Evolutionary conservation across 768 basidiomycete genomes (phyloP).

Genomic region (Coprinopsis strossmayeri): DNA sequence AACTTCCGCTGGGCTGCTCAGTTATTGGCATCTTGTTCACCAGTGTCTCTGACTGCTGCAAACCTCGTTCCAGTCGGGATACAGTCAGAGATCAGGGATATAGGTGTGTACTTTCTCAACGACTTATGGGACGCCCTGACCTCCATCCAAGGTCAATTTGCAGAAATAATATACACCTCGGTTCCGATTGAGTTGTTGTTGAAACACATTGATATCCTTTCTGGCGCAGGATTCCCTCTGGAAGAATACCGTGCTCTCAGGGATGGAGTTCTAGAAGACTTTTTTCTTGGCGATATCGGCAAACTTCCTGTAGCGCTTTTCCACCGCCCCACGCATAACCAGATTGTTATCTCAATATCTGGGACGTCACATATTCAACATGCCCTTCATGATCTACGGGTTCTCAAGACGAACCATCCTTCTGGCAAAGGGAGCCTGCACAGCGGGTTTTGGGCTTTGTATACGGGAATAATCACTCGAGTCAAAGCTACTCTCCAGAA

Average conservation of each 20-base stretch:
- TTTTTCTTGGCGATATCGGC: conserved; percentile 36
- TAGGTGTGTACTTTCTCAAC: conserved; percentile 28
- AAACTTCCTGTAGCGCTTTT: conserved; percentile 40
- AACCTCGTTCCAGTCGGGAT: conserved; percentile 34
- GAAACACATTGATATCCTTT: conserved; percentile 29
- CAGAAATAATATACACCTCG: conserved; percentile 42
- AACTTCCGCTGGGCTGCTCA: conserved; percentile 54
- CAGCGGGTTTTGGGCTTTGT: conserved; percentile 49
- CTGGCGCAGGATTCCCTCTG: conserved; percentile 40
- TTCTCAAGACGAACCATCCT: conserved; percentile 31
- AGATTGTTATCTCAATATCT: conserved; percentile 46
- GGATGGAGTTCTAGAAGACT: conserved; percentile 27
- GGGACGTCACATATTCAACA: conserved; percentile 40
- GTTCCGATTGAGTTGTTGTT: conserved; percentile 38
- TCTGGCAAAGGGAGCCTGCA: conserved; percentile 37
- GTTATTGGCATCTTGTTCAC: conserved; percentile 40
- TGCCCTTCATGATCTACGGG: conserved; percentile 40
- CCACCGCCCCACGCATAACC: conserved; percentile 35
- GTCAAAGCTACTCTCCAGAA: conserved; percentile 31
- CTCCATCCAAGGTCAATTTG: conserved; percentile 52
- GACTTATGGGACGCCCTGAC: too few relatives aligned
- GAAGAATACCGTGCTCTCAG: conserved; percentile 38
- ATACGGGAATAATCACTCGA: conserved; percentile 31
- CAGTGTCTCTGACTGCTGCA: conserved; percentile 30
- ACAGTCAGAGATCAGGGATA: conserved; percentile 33